Evolutionary conservation across 2,329 filamentous ascomycete species (phyloP).

Genomic region (Aureobasidium sp.): DNA sequence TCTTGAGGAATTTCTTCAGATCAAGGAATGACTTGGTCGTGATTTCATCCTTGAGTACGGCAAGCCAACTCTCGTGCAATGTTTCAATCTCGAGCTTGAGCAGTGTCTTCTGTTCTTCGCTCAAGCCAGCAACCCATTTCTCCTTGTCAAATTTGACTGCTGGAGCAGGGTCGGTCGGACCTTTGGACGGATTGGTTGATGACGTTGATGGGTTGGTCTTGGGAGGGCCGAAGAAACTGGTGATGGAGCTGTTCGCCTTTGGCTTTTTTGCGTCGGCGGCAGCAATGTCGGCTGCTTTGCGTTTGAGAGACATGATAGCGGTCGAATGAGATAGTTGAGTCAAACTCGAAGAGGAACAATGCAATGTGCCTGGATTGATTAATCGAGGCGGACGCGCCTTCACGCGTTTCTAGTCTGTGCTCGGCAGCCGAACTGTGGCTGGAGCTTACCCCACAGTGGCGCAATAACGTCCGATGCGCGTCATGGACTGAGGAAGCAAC

Average conservation of each 20-base stretch:
- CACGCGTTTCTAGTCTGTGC: background rate
- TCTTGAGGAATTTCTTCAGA: conserved; percentile 78
- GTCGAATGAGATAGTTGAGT: background rate
- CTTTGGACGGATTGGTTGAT: conserved; percentile 28
- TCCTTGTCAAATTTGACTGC: conserved; percentile 70
- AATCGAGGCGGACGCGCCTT: background rate
- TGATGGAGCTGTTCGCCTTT: conserved; percentile 67
- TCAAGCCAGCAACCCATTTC: conserved; percentile 78
- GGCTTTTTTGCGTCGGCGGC: conserved; percentile 43
- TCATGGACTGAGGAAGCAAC: background rate
- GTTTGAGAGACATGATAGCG: conserved; percentile 42
- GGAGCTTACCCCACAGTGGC: conserved; percentile 1
- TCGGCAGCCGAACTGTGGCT: background rate
- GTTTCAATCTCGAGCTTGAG: conserved; percentile 88
- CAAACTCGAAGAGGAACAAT: background rate
- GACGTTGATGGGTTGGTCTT: conserved; percentile 38
- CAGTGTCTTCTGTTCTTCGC: conserved; percentile 71
- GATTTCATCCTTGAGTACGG: conserved; percentile 80
- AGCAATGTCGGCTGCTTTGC: conserved; percentile 41
- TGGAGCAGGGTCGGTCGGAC: conserved; percentile 23
- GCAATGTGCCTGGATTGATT: background rate
- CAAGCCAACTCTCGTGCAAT: conserved; percentile 84
- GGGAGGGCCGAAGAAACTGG: conserved; percentile 76
- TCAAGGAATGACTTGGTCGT: conserved; percentile 72
- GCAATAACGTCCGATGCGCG: background rate